These are phyloP conservation scores for Psilocybe subaeruginosa DNA, from an alignment of 768 basidiomycete genomes.

Conservation along the genomic window DNA sequence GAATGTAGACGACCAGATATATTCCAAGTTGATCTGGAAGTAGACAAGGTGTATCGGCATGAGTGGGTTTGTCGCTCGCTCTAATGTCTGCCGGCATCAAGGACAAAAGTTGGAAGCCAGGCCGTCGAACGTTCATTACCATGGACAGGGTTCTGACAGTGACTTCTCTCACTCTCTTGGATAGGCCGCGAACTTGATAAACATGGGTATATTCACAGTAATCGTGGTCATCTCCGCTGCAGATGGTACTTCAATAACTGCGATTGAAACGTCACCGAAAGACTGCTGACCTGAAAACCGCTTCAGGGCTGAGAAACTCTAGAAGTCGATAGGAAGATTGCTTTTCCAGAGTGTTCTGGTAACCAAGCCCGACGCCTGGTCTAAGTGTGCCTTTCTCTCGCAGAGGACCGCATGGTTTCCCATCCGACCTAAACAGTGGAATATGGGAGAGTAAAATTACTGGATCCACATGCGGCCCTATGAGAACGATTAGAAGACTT, in stretches of 20 bases:
- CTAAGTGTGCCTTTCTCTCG: constrained; percentile 78
- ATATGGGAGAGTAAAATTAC: constrained; percentile 86
- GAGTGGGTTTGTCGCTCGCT: constrained; percentile 26
- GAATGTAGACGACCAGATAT: constrained; percentile 74
- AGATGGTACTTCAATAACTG: constrained; percentile 12
- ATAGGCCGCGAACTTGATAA: constrained; percentile 24
- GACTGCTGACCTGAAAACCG: constrained; percentile 71
- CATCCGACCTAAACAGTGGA: constrained; percentile 77
- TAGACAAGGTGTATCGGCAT: constrained; percentile 68
- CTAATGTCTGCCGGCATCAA: constrained; percentile 45
- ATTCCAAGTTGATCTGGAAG: constrained; percentile 86
- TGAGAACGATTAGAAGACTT: neutral
- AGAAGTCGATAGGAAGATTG: constrained; percentile 71
- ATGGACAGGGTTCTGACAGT: constrained; percentile 91
- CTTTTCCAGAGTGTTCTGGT: constrained; percentile 81
- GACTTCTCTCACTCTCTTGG: constrained; percentile 61
- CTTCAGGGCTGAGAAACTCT: constrained; percentile 59
- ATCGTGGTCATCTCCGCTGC: constrained; percentile 93
- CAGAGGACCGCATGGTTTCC: constrained; percentile 71
- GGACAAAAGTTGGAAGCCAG: constrained; percentile 91
- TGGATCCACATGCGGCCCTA: constrained; percentile 43
- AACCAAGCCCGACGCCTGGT: constrained; percentile 76
- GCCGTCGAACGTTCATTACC: constrained; percentile 81
- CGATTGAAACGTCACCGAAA: neutral
- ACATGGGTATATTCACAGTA: constrained; percentile 77